Evolutionary conservation across 495 filamentous ascomycete species (phyloP).

Genomic region (Lepidopterella palustris): DNA sequence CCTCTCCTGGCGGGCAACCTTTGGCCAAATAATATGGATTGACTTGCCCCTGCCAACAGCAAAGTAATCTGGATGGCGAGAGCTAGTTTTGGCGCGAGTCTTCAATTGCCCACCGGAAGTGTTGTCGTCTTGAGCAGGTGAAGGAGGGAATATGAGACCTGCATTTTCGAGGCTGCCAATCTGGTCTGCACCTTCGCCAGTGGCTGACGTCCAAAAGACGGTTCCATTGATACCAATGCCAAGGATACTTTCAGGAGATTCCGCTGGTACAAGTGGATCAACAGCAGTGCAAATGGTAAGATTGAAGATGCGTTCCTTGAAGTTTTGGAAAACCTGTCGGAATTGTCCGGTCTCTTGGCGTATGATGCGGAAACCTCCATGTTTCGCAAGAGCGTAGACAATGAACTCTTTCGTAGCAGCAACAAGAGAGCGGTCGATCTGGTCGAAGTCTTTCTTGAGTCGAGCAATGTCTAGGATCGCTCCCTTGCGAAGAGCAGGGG

Average conservation of each 20-base stretch:
- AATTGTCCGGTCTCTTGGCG: constrained; percentile 88
- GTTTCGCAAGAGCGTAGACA: constrained; percentile 85
- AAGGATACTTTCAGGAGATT: constrained; percentile 61
- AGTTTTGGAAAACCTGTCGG: constrained; percentile 79
- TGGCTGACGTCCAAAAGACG: constrained; percentile 79
- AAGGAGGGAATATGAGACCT: constrained; percentile 76
- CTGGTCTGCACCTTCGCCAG: constrained; percentile 27
- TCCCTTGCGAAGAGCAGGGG: constrained; percentile 52
- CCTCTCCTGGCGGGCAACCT: constrained; percentile 60
- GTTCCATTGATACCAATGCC: constrained; percentile 89
- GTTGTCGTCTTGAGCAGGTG: constrained; percentile 66
- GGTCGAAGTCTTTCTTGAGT: constrained; percentile 95
- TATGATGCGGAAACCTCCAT: constrained; percentile 84
- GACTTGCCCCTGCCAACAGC: constrained; percentile 92
- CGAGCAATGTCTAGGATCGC: constrained; percentile 80
- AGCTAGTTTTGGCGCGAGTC: constrained; percentile 85
- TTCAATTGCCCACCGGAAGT: constrained; percentile 85
- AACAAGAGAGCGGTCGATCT: constrained; percentile 86
- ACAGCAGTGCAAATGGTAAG: constrained; percentile 68
- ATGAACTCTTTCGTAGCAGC: constrained; percentile 89
- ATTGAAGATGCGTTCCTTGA: constrained; percentile 87
- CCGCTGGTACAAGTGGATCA: constrained; percentile 36
- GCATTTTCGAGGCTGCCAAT: constrained; percentile 61
- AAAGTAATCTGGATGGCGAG: constrained; percentile 83
- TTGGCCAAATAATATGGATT: constrained; percentile 84